Conservation (phyloP, 306 rosid species). For the Prunus persica region DNA sequence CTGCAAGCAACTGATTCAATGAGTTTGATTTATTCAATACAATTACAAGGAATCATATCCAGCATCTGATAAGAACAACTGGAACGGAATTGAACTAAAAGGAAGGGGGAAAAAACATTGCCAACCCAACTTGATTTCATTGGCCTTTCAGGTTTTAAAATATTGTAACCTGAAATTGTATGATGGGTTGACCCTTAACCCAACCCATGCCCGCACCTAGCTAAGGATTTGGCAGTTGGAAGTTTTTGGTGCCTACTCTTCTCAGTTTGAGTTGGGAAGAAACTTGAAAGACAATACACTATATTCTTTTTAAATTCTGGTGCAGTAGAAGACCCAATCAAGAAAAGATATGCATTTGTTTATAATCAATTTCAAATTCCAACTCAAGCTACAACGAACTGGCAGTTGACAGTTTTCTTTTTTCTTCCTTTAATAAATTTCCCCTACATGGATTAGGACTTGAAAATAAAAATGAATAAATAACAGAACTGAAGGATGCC, state of each 20-base stretch:
- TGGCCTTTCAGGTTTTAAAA: too few species aligned
- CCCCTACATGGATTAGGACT: neutral
- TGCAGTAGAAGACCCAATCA: neutral
- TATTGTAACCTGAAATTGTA: too few species aligned
- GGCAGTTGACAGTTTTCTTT: neutral
- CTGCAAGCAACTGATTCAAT: conserved; percentile 46
- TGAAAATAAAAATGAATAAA: too few species aligned
- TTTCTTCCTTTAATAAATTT: neutral
- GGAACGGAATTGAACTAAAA: conserved; percentile 7
- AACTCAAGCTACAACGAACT: neutral
- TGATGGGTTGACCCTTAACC: neutral
- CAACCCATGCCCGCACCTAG: neutral
- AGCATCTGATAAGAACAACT: conserved; percentile 22
- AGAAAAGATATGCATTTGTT: neutral
- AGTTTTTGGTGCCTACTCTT: neutral
- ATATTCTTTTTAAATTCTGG: too few species aligned
- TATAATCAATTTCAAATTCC: neutral
- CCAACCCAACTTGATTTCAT: too few species aligned
- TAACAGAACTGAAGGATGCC: too few species aligned
- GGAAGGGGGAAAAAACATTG: too few species aligned
- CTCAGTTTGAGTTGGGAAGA: neutral
- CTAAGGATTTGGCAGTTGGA: neutral
- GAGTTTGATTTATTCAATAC: conserved; percentile 19
- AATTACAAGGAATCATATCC: conserved; percentile 18
- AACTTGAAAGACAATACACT: neutral